phyloP scores from a whole-genome alignment of 129 eudicot species.

The Flaveria bidentis region DNA sequence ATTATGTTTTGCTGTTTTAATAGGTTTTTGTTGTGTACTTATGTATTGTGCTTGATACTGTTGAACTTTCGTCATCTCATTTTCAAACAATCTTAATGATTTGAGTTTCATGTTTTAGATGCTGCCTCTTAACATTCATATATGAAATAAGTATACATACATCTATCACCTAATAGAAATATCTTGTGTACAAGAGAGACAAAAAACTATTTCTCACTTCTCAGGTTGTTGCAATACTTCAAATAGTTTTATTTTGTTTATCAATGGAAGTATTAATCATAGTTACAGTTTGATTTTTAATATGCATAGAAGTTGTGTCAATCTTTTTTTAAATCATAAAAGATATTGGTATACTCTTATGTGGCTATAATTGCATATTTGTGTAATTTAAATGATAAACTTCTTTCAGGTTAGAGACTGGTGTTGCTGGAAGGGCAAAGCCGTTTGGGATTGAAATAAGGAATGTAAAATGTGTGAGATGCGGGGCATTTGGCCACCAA shows the following conservation, averaged over 20 bases:
- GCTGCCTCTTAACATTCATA: neutral
- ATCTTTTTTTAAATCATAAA: neutral
- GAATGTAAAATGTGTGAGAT: slow-evolving; percentile 97
- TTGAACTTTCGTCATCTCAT: slow-evolving; percentile 2
- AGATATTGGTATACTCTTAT: neutral
- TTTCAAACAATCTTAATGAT: neutral
- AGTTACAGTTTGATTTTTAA: neutral
- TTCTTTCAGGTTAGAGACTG: slow-evolving; percentile 83
- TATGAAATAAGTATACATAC: neutral
- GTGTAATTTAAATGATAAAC: slow-evolving; percentile 19
- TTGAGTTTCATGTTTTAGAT: neutral
- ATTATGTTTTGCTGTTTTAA: neutral
- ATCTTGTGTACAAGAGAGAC: neutral
- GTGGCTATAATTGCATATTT: neutral
- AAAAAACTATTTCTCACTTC: neutral
- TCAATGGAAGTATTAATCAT: neutral
- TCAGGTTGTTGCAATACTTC: slow-evolving; percentile 7
- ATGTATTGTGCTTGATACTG: neutral
- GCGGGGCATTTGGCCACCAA: slow-evolving; percentile 90
- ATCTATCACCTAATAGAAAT: neutral
- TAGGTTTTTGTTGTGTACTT: neutral
- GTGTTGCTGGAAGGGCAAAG: slow-evolving; percentile 70
- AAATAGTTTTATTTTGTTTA: neutral
- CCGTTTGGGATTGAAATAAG: slow-evolving; percentile 96
- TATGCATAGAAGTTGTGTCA: neutral